These are phyloP conservation scores for Sphaerulina vaccinii DNA, from an alignment of 2,329 filamentous ascomycete genomes.

Conservation along the genomic window DNA sequence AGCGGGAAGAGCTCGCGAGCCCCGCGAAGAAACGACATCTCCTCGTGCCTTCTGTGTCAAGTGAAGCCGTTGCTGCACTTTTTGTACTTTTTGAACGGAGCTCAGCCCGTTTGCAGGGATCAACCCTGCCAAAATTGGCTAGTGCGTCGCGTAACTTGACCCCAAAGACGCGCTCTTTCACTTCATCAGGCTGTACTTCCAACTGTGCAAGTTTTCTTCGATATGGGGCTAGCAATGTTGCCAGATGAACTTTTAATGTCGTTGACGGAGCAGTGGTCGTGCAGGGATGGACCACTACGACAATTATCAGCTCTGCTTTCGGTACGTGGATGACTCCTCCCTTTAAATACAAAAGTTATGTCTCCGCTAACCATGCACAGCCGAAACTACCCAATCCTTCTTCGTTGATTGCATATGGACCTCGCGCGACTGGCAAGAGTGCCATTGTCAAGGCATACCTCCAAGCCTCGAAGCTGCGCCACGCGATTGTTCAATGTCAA, in stretches of 20 bases:
- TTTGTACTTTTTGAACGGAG: not conserved
- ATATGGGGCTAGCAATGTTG: constrained; percentile 19
- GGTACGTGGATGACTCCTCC: constrained; percentile 35
- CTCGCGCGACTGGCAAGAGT: constrained; percentile 84
- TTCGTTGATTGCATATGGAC: constrained; percentile 77
- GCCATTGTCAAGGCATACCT: constrained; percentile 66
- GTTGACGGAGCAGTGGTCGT: constrained; percentile 34
- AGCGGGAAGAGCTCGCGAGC: constrained; percentile 6
- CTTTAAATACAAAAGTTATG: not conserved
- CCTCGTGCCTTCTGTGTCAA: constrained; percentile 21
- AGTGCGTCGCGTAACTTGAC: constrained; percentile 2
- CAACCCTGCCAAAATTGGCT: not conserved
- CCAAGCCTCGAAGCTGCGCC: constrained; percentile 48
- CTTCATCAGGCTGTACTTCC: not conserved
- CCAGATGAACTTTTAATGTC: constrained; percentile 33
- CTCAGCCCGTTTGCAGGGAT: not conserved
- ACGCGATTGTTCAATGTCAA: constrained; percentile 65
- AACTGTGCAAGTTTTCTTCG: not conserved
- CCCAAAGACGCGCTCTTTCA: constrained; percentile 4
- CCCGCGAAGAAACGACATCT: constrained; percentile 3
- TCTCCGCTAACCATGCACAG: constrained; percentile 41
- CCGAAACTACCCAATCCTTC: constrained; percentile 66
- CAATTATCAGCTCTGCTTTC: constrained; percentile 48
- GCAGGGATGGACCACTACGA: constrained; percentile 48
- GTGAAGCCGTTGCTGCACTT: not conserved